Evolutionary conservation across 441 rosid genomes (phyloP).

Genomic region (Macaranga tanarius): DNA sequence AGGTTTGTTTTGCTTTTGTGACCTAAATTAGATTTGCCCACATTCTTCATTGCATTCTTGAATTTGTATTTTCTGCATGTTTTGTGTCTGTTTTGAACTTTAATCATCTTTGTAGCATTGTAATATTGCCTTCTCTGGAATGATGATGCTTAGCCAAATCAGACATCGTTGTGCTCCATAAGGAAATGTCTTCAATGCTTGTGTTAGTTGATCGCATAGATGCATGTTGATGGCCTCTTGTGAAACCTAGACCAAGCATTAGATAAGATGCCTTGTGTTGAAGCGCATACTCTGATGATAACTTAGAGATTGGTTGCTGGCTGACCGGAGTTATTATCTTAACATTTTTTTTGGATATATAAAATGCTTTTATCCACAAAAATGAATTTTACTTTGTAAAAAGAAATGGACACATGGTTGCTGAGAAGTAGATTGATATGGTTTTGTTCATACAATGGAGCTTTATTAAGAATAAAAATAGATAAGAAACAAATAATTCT

Average conservation of each 20-base stretch:
- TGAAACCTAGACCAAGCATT: slow-evolving; percentile 19
- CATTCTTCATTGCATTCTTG: too few species aligned
- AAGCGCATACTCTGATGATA: slow-evolving; percentile 45
- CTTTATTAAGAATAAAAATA: too few species aligned
- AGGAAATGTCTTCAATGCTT: slow-evolving; percentile 28
- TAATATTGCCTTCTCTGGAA: slow-evolving; percentile 31
- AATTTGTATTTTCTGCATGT: neutral
- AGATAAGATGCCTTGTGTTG: slow-evolving; percentile 36
- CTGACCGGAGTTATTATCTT: slow-evolving; percentile 41
- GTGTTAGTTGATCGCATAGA: neutral
- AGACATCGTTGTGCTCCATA: slow-evolving; percentile 44
- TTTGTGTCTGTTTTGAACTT: neutral
- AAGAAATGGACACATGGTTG: neutral
- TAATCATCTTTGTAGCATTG: neutral
- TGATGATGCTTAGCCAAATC: slow-evolving; percentile 64
- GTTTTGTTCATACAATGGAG: too few species aligned
- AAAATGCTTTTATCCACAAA: neutral
- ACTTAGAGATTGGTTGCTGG: slow-evolving; percentile 38
- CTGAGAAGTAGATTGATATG: neutral
- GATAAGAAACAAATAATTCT: too few species aligned
- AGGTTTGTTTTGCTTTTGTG: slow-evolving; percentile 36
- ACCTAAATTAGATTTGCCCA: too few species aligned
- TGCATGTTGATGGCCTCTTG: slow-evolving; percentile 6
- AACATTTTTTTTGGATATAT: neutral
- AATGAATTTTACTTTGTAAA: neutral